A percentile compares a stretch with the other conserved stretches of the same genome.
phyloP scores from a whole-genome alignment of 2,329 filamentous ascomycete genomes.

The Emergomyces africanus region DNA sequence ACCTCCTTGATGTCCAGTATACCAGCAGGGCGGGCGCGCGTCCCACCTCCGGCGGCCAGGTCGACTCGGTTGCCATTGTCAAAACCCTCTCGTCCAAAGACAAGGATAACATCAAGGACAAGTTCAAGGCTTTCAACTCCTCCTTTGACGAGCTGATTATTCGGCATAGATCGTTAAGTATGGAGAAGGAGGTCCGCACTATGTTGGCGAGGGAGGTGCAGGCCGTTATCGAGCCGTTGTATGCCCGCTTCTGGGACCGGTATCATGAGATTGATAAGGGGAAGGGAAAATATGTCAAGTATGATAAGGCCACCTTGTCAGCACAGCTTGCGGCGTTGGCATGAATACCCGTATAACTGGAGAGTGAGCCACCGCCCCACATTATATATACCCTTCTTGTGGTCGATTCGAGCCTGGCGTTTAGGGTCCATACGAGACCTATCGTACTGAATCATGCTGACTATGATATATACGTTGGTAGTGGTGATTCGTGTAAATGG shows the following conservation, averaged over 20 bases:
- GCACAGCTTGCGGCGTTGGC: constrained; percentile 36
- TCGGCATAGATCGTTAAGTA: constrained; percentile 68
- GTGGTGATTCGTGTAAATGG: background rate
- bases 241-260: constrained; percentile 89
- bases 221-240: constrained; percentile 84
- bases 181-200: constrained; percentile 81
- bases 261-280: constrained; percentile 98
- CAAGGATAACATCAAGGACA: constrained; percentile 91
- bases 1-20: constrained; percentile 83
- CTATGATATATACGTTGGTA: background rate
- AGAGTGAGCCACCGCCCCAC: too few relatives aligned
- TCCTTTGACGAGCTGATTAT: constrained; percentile 80
- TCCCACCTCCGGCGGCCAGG: constrained; percentile 51
- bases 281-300: constrained; percentile 96
- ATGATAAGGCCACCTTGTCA: constrained; percentile 74
- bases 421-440: constrained; percentile 45
- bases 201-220: constrained; percentile 75
- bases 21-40: constrained; percentile 59
- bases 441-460: constrained; percentile 32
- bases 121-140: constrained; percentile 83
- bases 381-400: too few relatives aligned
- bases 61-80: constrained; percentile 71
- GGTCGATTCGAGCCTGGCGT: constrained; percentile 60
- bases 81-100: constrained; percentile 80
- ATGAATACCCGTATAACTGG: background rate